These are phyloP conservation scores for Rhodosporidiobolus odoratus DNA, from an alignment of 768 basidiomycete genomes.

Conservation along the genomic window DNA sequence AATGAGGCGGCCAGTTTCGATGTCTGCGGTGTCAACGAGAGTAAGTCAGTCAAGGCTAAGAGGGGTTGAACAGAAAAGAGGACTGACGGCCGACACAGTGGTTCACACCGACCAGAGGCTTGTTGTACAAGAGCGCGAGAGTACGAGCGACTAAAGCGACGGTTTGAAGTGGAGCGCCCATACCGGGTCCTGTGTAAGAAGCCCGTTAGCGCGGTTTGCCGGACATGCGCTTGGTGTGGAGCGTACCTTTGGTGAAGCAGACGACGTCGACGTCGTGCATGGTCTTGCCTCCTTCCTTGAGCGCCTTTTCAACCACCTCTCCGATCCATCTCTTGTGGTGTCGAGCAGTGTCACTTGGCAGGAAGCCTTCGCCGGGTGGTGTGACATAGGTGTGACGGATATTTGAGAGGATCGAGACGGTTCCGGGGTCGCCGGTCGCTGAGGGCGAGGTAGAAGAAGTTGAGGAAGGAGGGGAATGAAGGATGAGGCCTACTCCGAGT, in stretches of 20 bases:
- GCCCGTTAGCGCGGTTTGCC: not conserved
- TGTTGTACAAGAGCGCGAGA: slow-evolving; percentile 75
- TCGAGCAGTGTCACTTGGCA: slow-evolving; percentile 87
- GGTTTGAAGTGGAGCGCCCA: slow-evolving; percentile 94
- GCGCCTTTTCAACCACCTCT: slow-evolving; percentile 69
- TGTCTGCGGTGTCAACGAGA: slow-evolving; percentile 64
- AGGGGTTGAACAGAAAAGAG: slow-evolving; percentile 19
- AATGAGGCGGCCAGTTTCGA: slow-evolving; percentile 95
- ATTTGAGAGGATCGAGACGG: slow-evolving; percentile 77
- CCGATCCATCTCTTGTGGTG: slow-evolving; percentile 93
- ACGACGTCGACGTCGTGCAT: slow-evolving; percentile 85
- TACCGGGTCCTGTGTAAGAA: slow-evolving; percentile 76
- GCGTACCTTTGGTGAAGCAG: slow-evolving; percentile 87
- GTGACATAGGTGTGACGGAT: slow-evolving; percentile 98
- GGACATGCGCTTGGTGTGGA: no score
- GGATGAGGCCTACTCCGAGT: slow-evolving; percentile 86
- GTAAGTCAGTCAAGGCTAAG: slow-evolving; percentile 4
- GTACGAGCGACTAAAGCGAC: slow-evolving; percentile 91
- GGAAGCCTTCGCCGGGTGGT: slow-evolving; percentile 94
- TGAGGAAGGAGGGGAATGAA: slow-evolving; percentile 54
- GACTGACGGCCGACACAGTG: slow-evolving; percentile 88
- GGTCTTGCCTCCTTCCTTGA: slow-evolving; percentile 62
- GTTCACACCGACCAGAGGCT: slow-evolving; percentile 95
- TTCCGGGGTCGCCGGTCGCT: slow-evolving; percentile 45
- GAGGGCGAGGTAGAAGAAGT: not conserved